A percentile compares a stretch with the other conserved stretches of the same genome.
These are phyloP conservation scores for Ophiognomonia clavigignenti-juglandacearum DNA, from an alignment of 2,329 filamentous ascomycete genomes.

Conservation along the genomic window DNA sequence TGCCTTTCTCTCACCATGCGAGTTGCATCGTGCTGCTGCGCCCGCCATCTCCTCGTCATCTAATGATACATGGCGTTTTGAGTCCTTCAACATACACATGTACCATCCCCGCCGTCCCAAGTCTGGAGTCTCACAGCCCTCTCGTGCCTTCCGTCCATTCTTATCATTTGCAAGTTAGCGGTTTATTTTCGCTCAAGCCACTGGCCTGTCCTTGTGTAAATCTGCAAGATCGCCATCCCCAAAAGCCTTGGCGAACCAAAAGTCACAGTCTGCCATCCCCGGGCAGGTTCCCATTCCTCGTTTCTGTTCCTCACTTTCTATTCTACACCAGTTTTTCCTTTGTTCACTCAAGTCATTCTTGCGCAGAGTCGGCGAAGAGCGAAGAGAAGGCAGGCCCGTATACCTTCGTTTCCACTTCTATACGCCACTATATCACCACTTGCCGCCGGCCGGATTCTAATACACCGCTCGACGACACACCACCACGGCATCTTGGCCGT, in stretches of 20 bases:
- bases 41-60: constrained; percentile 4
- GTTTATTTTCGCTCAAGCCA: not conserved
- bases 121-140: not conserved
- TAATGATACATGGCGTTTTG: constrained; percentile 8
- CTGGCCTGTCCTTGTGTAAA: not conserved
- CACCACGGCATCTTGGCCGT: constrained; percentile 1
- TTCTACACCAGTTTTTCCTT: not conserved
- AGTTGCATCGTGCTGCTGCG: constrained; percentile 7
- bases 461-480: not conserved
- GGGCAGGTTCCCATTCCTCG: constrained; percentile 13
- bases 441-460: constrained; percentile 13
- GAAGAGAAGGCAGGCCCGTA: constrained; percentile 10
- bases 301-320: not conserved
- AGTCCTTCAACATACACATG: not conserved
- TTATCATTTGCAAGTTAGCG: not conserved
- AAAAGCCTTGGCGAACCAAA: constrained; percentile 8
- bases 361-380: not conserved
- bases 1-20: not conserved
- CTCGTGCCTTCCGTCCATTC: not conserved
- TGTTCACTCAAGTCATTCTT: not conserved
- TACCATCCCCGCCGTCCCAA: not conserved
- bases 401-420: not conserved
- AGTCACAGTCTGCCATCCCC: not conserved
- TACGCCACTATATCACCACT: not conserved
- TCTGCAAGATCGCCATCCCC: not conserved